Evolutionary conservation across 164 flowering plant species (phyloP), one percentile per base, ranked within the genome.

Genomic region (Cinnamomum chago): DNA sequence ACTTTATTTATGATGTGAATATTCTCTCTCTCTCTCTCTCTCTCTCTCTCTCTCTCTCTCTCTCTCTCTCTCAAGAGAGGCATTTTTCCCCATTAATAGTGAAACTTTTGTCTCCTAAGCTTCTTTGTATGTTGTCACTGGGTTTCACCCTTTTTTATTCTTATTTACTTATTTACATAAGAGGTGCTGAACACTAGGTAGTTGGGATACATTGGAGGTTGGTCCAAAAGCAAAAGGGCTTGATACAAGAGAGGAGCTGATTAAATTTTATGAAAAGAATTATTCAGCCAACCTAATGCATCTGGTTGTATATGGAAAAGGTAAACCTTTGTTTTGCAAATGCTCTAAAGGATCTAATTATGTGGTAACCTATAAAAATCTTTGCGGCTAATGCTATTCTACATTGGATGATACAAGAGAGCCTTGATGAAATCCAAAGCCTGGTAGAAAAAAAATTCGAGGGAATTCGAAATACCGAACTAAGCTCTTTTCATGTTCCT

Each of bases 271-370:
- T 77, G 80, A 88, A 58, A 85, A 86, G 60, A 76, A 95, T 75
- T 95, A 95, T 82, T 95, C 99, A 50, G 90, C 99, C 67, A 95
- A 91, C 82, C 86, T 92, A n/a, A 95, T 95, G 99, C 89, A 88
- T 85, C 86, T 95, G 50, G 98, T 91, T 72, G 82, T 95, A 12
- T 93, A 95, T 83, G 79, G 86, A 47, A 92, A 93, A 82, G 90
- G 99, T 92, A 73, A 70, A 77, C 82, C n/a, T 24, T 30, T 52
- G 1, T 55, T 72, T 73, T 28, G 25, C 30, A 28, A 50, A 3
- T 65, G 40, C 55, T 28, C 13, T 20, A 14, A n/a, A 15, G 50
- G 70, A 35, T 68, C 64, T 11, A 40, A 60, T 58, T 12, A 27
- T 68, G 15, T 67, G 70, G 55, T 47, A 35, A n/a, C 24, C 71